Conservation (phyloP, 106 monocot genomes). For the Allium cepa region DNA sequence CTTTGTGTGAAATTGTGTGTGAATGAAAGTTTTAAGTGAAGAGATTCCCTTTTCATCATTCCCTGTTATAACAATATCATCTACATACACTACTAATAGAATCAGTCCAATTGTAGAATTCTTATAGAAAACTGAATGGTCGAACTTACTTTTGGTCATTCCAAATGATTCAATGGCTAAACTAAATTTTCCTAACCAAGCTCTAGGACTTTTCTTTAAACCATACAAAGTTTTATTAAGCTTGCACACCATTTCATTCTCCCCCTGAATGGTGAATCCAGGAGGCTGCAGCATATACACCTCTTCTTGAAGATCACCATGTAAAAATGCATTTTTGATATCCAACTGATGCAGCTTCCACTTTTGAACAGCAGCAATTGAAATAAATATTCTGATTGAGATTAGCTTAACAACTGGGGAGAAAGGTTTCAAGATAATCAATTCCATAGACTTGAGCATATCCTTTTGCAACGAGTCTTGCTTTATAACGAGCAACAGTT, state of each 20-base stretch:
- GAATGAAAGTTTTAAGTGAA: too few relatives aligned
- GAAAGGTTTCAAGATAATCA: too few relatives aligned
- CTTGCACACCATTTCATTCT: too few relatives aligned
- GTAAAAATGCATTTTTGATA: too few relatives aligned
- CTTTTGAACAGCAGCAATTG: too few relatives aligned
- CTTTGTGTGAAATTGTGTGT: too few relatives aligned
- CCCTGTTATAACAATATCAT: not conserved
- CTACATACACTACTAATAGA: not conserved
- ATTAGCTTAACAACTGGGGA: too few relatives aligned
- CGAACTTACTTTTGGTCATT: not conserved
- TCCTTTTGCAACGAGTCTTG: not conserved
- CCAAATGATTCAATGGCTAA: not conserved
- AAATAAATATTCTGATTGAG: too few relatives aligned
- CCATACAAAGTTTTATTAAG: too few relatives aligned
- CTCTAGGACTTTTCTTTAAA: too few relatives aligned
- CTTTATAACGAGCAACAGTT: not conserved
- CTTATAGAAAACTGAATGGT: not conserved
- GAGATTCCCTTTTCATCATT: not conserved
- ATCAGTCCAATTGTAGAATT: not conserved
- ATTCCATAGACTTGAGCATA: not conserved
- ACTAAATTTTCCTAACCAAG: not conserved
- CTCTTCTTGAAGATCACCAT: too few relatives aligned
- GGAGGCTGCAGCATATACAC: not conserved
- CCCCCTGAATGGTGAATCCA: not conserved
- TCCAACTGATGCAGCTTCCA: too few relatives aligned